Evolutionary conservation across 2,329 filamentous ascomycete species (phyloP).

Genomic region (Dryadomyces quercivorus): DNA sequence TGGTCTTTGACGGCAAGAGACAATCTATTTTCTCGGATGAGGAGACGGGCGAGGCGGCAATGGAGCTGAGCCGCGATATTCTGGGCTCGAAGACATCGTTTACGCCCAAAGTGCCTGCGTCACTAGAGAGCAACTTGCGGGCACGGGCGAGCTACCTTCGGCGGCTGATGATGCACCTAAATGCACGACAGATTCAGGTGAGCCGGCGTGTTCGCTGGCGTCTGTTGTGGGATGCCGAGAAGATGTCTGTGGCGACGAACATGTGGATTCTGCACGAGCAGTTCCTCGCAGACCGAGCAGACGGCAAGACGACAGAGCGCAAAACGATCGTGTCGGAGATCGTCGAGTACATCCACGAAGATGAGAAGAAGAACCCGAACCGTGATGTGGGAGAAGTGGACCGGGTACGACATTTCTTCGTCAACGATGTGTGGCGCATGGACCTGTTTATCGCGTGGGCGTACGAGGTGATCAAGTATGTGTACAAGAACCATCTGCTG

Average conservation of each 20-base stretch:
- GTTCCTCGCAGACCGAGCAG: slow-evolving; percentile 45
- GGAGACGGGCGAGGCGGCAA: slow-evolving; percentile 65
- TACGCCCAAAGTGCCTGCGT: slow-evolving; percentile 60
- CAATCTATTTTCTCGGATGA: slow-evolving; percentile 53
- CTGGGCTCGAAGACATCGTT: slow-evolving; percentile 64
- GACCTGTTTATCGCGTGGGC: slow-evolving; percentile 70
- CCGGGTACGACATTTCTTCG: slow-evolving; percentile 74
- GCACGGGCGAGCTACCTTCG: slow-evolving; percentile 61
- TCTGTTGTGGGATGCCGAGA: slow-evolving; percentile 82
- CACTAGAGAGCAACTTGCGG: slow-evolving; percentile 69
- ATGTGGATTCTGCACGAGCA: slow-evolving; percentile 75
- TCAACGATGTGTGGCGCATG: slow-evolving; percentile 60
- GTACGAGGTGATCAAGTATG: slow-evolving; percentile 61
- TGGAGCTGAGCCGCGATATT: slow-evolving; percentile 70
- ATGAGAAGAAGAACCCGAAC: slow-evolving; percentile 58
- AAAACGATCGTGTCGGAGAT: slow-evolving; percentile 63
- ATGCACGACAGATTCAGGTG: slow-evolving; percentile 51
- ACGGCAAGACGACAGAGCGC: slow-evolving; percentile 37
- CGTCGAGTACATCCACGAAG: slow-evolving; percentile 62
- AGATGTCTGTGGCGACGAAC: slow-evolving; percentile 64
- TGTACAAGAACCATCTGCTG: slow-evolving; percentile 49
- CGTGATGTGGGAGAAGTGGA: slow-evolving; percentile 60
- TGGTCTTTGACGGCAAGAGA: slow-evolving; percentile 65
- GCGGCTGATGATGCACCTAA: slow-evolving; percentile 61
- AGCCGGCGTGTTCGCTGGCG: slow-evolving; percentile 62